phyloP scores from a whole-genome alignment of 805 yeast genomes.

The Yarrowia alimentaria region DNA sequence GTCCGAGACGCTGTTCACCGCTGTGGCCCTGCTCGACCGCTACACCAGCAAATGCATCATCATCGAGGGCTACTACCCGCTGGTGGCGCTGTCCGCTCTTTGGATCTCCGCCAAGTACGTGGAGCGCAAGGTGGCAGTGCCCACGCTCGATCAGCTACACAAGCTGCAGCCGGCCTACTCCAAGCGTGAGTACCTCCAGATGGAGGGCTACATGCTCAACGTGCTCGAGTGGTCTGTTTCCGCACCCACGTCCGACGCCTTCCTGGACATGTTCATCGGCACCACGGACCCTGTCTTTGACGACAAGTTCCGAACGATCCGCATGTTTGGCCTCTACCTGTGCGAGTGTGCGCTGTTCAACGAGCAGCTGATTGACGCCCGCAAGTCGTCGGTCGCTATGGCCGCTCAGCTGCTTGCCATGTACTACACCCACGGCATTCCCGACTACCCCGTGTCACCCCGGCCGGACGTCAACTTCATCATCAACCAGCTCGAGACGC shows the following conservation, averaged over 20 bases:
- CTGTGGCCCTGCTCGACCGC: conserved; percentile 78
- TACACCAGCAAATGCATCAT: conserved; percentile 87
- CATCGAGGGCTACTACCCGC: conserved; percentile 78
- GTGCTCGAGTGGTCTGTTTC: conserved; percentile 71
- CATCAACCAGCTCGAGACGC: conserved; percentile 24
- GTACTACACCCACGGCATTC: conserved; percentile 22
- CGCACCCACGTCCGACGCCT: conserved; percentile 58
- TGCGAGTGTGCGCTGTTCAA: conserved; percentile 25
- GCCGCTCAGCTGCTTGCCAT: conserved; percentile 26
- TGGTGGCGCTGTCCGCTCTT: conserved; percentile 85
- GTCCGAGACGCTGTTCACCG: conserved; percentile 65
- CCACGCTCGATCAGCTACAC: conserved; percentile 67
- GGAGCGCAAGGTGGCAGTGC: conserved; percentile 72
- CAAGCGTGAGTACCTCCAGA: conserved; percentile 61
- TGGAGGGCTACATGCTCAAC: conserved; percentile 72
- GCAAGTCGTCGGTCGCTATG: conserved; percentile 24
- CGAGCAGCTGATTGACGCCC: conserved; percentile 14
- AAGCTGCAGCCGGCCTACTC: conserved; percentile 45
- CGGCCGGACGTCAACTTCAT: conserved; percentile 27
- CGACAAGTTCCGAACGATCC: conserved; percentile 17
- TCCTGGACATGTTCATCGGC: conserved; percentile 37
- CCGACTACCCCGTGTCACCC: conserved; percentile 22
- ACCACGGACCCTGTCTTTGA: conserved; percentile 24
- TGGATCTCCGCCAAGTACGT: conserved; percentile 88
- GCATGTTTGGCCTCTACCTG: conserved; percentile 14